Evolutionary conservation across 1,139 yeast species (phyloP), one percentile per base, ranked within the genome.

Genomic region (Debaryomyces fabryi): DNA sequence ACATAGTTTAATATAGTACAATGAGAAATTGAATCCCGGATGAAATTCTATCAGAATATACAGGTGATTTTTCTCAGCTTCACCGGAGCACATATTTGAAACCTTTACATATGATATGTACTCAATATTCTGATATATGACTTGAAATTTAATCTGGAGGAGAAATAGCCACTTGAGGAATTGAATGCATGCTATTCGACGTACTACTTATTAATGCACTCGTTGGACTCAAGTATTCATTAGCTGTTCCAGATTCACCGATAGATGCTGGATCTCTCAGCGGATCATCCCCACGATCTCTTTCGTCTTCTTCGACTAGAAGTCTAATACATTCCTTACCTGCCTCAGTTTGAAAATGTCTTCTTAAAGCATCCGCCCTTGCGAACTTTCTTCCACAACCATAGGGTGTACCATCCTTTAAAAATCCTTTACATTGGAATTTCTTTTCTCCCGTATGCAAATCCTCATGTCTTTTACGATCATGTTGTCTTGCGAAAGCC

Each of bases 341-440:
- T 30, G 92, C 88, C 60, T 91, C 98, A 0, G 98, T 91, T 60
- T 92, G 87, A 69, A 93, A 91, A 69, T 93, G 99, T 56, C 99
- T 75, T 21, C 97, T 85, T 48, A 93, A 69, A 0, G 98, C 99
- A 72, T 93, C 99, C 6, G 98, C 96, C 46, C 99, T 74, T 2
- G 98, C 98, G 74, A 93, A 93, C 59, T 86, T 82, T 58, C 93
- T 83, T 2, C 95, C 95, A 69, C 99, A 93, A 0, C 99, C 99
- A 88, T 96, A 93, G 3, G 72, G 68, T 6, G 74, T 64, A 1
- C 87, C 89, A 62, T 80, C 85, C 49, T 81, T 79, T 49, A 89
- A 69, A 8, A 71, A 66, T 0, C 98, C 98, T 52, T 79, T 78
- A 67, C 99, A 93, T 54, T 86, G 90, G 63, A 82, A 93, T 60